These are phyloP conservation scores for Amborella trichopoda DNA, from an alignment of 164 flowering plant species.

Conservation along the genomic window DNA sequence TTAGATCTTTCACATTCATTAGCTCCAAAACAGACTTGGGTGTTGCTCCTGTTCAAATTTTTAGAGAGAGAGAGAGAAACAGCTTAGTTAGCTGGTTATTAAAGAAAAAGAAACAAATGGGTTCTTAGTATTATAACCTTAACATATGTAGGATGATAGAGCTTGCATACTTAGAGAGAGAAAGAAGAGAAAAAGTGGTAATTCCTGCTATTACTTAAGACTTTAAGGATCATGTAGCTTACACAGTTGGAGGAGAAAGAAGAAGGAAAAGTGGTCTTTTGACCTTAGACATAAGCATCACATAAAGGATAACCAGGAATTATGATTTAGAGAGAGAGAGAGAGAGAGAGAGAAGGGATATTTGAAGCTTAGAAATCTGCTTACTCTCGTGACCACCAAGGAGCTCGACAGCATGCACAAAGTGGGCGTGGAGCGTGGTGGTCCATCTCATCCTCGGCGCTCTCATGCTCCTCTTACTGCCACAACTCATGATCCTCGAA, in stretches of 20 bases:
- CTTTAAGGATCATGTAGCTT: no score
- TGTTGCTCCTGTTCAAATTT: constrained; percentile 67
- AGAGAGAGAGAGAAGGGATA: background rate
- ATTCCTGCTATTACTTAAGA: no score
- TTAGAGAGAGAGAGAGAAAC: background rate
- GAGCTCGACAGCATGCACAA: constrained; percentile 90
- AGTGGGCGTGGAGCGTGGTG: constrained; percentile 85
- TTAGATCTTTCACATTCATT: constrained; percentile 93
- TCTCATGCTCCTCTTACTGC: constrained; percentile 52
- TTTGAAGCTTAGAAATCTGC: background rate
- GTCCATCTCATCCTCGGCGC: constrained; percentile 99
- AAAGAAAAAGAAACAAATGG: background rate
- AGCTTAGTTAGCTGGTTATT: background rate
- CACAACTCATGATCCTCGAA: constrained; percentile 25
- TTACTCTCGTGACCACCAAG: constrained; percentile 98
- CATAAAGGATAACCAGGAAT: no score
- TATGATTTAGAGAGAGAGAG: no score
- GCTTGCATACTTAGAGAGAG: no score
- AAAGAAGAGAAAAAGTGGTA: no score
- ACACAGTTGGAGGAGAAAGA: background rate
- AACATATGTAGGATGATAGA: no score
- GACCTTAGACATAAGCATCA: no score
- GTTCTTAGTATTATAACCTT: no score
- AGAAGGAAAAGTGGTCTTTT: background rate
- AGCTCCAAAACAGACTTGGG: constrained; percentile 85